Evolutionary conservation across 805 yeast species (phyloP).

Genomic region (Starmerella etchellsii): DNA sequence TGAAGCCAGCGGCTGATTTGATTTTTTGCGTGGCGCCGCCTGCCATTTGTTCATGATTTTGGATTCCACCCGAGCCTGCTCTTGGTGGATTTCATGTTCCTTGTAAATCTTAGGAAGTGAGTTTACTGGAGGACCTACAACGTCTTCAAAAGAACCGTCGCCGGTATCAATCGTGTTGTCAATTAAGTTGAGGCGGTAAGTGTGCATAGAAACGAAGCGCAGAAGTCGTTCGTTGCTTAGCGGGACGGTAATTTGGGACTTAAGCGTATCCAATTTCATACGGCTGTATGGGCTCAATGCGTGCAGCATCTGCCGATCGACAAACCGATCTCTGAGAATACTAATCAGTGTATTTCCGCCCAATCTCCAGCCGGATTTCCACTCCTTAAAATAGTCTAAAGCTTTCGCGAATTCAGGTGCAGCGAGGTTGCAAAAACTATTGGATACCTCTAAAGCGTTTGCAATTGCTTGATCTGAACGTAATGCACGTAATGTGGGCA

Average conservation of each 20-base stretch:
- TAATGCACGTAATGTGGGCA: not conserved
- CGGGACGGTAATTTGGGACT: no score
- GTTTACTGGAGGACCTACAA: no score
- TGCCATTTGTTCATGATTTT: conserved; percentile 1
- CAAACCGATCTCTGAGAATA: not conserved
- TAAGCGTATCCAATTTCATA: not conserved
- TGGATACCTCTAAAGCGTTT: not conserved
- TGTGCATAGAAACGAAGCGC: no score
- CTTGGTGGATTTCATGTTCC: not conserved
- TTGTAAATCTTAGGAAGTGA: not conserved
- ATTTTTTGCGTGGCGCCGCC: not conserved
- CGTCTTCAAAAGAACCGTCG: no score
- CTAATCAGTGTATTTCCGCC: not conserved
- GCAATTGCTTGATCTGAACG: not conserved
- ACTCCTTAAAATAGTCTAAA: not conserved
- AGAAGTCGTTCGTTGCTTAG: no score
- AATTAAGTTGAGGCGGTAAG: not conserved
- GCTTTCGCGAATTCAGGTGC: not conserved
- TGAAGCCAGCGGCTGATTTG: not conserved
- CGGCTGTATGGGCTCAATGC: not conserved
- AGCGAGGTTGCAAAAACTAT: not conserved
- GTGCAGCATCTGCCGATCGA: not conserved
- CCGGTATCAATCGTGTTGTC: conserved; percentile 2
- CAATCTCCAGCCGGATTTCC: not conserved
- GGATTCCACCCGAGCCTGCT: not conserved